Evolutionary conservation across 805 yeast genomes (phyloP).

Genomic region (Deakozyma indianensis): DNA sequence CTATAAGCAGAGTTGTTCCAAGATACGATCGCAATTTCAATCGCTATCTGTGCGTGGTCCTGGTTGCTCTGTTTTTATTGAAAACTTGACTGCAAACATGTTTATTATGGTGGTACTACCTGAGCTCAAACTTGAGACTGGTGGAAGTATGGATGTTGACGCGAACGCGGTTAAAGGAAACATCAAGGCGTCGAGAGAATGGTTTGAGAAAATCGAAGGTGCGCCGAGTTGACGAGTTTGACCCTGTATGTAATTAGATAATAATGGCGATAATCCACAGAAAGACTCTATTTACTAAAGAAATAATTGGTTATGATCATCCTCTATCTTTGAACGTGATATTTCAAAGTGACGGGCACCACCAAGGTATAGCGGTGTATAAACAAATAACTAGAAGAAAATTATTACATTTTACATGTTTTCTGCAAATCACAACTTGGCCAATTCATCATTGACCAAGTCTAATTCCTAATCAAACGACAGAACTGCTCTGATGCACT

Average conservation of each 20-base stretch:
- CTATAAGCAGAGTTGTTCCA: constrained; percentile 82
- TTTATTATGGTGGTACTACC: constrained; percentile 30
- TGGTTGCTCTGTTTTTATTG: constrained; percentile 26
- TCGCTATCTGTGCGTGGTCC: constrained; percentile 54
- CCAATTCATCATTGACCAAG: too few relatives aligned
- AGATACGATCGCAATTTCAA: constrained; percentile 71
- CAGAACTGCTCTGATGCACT: constrained; percentile 85
- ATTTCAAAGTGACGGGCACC: too few relatives aligned
- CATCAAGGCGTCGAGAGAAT: constrained; percentile 22
- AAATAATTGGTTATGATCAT: too few relatives aligned
- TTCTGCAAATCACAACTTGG: too few relatives aligned
- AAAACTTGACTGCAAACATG: constrained; percentile 28
- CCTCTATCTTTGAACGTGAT: too few relatives aligned
- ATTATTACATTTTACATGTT: too few relatives aligned
- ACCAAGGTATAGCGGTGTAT: too few relatives aligned
- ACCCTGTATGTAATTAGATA: too few relatives aligned
- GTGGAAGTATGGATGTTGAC: constrained; percentile 13
- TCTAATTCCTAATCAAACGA: constrained; percentile 3
- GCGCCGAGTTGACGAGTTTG: too few relatives aligned
- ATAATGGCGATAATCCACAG: too few relatives aligned
- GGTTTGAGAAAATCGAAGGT: constrained; percentile 25
- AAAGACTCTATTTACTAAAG: too few relatives aligned
- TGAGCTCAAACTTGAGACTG: constrained; percentile 10
- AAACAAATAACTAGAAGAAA: too few relatives aligned
- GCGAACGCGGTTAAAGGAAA: constrained; percentile 22